These are phyloP conservation scores for Mycena crocata DNA, from an alignment of 768 basidiomycete species.

Conservation along the genomic window DNA sequence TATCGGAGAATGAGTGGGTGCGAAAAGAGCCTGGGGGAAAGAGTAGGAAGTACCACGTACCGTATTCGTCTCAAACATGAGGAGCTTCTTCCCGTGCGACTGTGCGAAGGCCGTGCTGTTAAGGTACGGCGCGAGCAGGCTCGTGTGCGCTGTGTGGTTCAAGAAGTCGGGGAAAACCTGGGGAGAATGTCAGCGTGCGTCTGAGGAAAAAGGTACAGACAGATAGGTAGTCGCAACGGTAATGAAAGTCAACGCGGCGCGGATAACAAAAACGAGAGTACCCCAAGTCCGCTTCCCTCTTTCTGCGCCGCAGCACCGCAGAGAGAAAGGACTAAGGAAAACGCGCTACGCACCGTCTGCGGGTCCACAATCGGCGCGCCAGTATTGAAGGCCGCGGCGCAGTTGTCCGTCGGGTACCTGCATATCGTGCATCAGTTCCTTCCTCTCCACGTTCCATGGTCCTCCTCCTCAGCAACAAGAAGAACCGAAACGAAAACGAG, in stretches of 20 bases:
- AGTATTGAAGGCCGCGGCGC: slow-evolving; percentile 27
- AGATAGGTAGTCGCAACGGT: background rate
- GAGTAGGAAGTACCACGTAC: no score
- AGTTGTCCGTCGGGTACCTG: slow-evolving; percentile 31
- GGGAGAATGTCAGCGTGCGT: background rate
- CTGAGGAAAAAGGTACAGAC: background rate
- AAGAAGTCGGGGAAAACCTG: slow-evolving; percentile 23
- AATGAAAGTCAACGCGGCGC: background rate
- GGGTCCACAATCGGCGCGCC: slow-evolving; percentile 27
- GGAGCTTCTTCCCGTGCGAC: slow-evolving; percentile 12
- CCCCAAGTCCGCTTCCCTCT: no score
- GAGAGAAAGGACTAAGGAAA: background rate
- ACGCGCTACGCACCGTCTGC: slow-evolving; percentile 14
- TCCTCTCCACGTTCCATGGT: no score
- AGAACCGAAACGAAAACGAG: no score
- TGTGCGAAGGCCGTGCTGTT: slow-evolving; percentile 29
- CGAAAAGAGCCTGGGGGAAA: no score
- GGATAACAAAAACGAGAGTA: background rate
- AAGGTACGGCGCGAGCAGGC: slow-evolving; percentile 18
- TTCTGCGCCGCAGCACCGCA: background rate
- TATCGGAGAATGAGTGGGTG: background rate
- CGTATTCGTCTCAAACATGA: slow-evolving; percentile 31
- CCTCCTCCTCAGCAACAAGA: no score
- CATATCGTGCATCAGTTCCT: no score
- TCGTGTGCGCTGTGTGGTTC: slow-evolving; percentile 23